These are phyloP conservation scores for Luffa aegyptiaca DNA, from an alignment of 306 rosid genomes.

Conservation along the genomic window DNA sequence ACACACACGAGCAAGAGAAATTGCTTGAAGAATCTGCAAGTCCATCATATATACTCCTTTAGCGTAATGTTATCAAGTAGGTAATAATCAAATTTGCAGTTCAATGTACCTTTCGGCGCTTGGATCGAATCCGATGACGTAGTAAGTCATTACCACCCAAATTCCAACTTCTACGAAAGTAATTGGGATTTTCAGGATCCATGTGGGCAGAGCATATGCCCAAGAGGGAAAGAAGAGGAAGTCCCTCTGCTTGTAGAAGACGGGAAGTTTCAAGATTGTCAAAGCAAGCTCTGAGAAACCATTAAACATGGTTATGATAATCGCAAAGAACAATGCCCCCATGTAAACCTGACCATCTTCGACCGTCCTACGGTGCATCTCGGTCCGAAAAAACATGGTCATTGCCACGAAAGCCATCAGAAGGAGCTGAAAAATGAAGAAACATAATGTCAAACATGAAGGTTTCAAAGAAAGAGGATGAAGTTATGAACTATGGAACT, in stretches of 20 bases:
- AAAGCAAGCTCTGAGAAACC: constrained; percentile 31
- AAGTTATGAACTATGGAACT: neutral
- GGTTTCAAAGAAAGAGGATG: neutral
- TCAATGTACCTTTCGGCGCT: constrained; percentile 15
- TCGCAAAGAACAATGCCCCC: constrained; percentile 27
- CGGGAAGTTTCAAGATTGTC: constrained; percentile 37
- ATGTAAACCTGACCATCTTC: constrained; percentile 16
- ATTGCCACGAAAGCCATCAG: constrained; percentile 16
- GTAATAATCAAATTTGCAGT: neutral
- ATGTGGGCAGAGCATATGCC: constrained; percentile 28
- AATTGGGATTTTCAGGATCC: constrained; percentile 33
- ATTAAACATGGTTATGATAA: constrained; percentile 22
- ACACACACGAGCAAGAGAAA: constrained; percentile 19
- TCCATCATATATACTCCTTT: neutral
- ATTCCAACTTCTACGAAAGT: constrained; percentile 23
- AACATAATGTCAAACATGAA: neutral
- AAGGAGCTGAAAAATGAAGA: constrained; percentile 15
- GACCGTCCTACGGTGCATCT: constrained; percentile 20
- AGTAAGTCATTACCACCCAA: constrained; percentile 34
- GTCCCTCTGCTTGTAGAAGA: constrained; percentile 40
- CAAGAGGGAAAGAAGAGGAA: constrained; percentile 32
- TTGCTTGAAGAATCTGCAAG: constrained; percentile 31
- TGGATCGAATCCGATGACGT: constrained; percentile 36
- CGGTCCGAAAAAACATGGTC: constrained; percentile 26
- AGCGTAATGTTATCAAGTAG: neutral